These are phyloP conservation scores for Prillingera fragicola DNA, from an alignment of 1,284 basidiomycete genomes.

Conservation along the genomic window DNA sequence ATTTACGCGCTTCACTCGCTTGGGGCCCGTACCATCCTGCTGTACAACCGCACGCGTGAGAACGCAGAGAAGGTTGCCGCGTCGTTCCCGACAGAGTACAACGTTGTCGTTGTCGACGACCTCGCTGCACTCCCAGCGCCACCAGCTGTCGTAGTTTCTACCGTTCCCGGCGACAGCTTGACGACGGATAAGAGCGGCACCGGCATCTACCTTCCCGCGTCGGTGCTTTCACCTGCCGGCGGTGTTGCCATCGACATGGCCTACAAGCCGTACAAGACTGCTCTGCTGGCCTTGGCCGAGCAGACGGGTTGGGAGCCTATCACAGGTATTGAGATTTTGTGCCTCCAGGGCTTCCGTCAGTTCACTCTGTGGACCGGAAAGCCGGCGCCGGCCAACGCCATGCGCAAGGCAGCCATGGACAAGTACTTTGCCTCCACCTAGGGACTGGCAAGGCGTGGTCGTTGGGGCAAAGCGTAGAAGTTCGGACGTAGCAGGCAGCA, in stretches of 20 bases:
- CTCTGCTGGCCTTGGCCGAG: slow-evolving; percentile 44
- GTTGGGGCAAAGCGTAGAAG: background rate
- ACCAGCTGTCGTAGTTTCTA: slow-evolving; percentile 73
- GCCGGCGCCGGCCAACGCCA: slow-evolving; percentile 47
- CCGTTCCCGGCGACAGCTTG: slow-evolving; percentile 72
- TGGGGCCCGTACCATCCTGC: slow-evolving; percentile 64
- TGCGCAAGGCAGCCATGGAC: slow-evolving; percentile 48
- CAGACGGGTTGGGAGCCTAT: slow-evolving; percentile 63
- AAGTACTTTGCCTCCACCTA: slow-evolving; percentile 40
- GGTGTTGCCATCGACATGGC: slow-evolving; percentile 87
- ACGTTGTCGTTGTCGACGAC: slow-evolving; percentile 55
- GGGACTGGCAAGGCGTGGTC: background rate
- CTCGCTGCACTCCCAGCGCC: slow-evolving; percentile 57
- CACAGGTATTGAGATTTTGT: slow-evolving; percentile 72
- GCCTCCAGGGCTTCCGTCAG: slow-evolving; percentile 81
- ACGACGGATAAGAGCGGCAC: slow-evolving; percentile 46
- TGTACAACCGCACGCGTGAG: slow-evolving; percentile 73
- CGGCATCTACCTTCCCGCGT: slow-evolving; percentile 56
- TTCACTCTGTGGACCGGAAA: slow-evolving; percentile 72
- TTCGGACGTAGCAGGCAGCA: too few relatives aligned
- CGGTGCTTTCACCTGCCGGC: slow-evolving; percentile 45
- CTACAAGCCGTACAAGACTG: slow-evolving; percentile 66
- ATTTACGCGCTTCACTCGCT: slow-evolving; percentile 76
- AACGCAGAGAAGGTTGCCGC: slow-evolving; percentile 69
- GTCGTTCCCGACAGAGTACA: slow-evolving; percentile 60